These are phyloP conservation scores for Sporothrix pseudoabietina DNA, from an alignment of 2,329 filamentous ascomycete genomes.

Conservation along the genomic window DNA sequence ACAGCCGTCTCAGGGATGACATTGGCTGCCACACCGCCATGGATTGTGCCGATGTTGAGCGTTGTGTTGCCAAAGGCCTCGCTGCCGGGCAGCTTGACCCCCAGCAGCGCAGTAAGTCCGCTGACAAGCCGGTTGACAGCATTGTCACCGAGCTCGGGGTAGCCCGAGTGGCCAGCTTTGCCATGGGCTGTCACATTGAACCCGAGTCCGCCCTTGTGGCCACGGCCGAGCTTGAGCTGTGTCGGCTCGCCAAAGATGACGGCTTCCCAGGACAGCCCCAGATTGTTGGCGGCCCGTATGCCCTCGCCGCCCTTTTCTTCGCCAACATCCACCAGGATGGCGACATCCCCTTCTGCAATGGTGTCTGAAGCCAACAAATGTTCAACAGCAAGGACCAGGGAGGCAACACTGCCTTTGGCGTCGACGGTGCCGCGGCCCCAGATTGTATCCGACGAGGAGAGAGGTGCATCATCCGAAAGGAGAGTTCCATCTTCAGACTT, in stretches of 20 bases:
- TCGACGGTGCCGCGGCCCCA: conserved; percentile 75
- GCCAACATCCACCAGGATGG: conserved; percentile 72
- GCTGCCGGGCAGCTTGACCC: conserved; percentile 72
- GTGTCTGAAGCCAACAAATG: conserved; percentile 50
- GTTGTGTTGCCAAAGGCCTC: conserved; percentile 85
- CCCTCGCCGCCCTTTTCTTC: conserved; percentile 82
- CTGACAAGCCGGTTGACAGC: conserved; percentile 80
- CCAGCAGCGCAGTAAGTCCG: conserved; percentile 67
- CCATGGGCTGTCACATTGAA: conserved; percentile 70
- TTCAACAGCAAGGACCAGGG: conserved; percentile 70
- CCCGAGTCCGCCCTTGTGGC: conserved; percentile 82
- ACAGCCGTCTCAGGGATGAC: conserved; percentile 77
- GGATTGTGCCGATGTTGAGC: conserved; percentile 77
- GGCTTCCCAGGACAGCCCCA: conserved; percentile 56
- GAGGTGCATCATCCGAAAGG: conserved; percentile 51
- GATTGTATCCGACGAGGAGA: conserved; percentile 55
- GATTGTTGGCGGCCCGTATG: conserved; percentile 51
- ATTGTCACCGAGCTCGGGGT: conserved; percentile 84
- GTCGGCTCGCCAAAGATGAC: conserved; percentile 94
- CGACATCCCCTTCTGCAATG: conserved; percentile 50
- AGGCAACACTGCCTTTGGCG: conserved; percentile 69
- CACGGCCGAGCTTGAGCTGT: conserved; percentile 80
- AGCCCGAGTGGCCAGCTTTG: conserved; percentile 82
- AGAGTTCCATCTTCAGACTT: not conserved
- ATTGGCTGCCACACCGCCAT: conserved; percentile 82